Evolutionary conservation across 2,329 filamentous ascomycete species (phyloP).

Genomic region (Leptographium flavum): DNA sequence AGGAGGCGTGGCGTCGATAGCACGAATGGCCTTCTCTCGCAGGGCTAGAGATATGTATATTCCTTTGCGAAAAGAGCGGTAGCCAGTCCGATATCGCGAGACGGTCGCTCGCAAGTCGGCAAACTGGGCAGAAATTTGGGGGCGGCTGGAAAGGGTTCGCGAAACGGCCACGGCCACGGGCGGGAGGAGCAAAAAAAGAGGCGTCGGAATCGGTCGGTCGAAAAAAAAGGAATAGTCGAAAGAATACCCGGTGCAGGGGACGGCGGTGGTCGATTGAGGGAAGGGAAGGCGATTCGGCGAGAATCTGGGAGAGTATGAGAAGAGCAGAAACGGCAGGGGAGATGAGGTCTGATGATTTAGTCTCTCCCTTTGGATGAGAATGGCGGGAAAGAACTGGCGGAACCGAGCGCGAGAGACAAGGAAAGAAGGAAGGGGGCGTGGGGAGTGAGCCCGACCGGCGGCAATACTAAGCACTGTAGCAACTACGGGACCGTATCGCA

Average conservation of each 20-base stretch:
- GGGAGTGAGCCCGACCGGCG: neutral
- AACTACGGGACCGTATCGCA: too few species aligned
- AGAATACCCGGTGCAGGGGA: neutral
- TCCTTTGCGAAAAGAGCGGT: too few species aligned
- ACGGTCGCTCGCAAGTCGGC: neutral
- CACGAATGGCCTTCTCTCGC: too few species aligned
- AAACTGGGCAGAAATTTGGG: neutral
- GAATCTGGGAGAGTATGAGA: neutral
- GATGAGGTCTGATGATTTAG: constrained; percentile 10
- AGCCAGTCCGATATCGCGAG: neutral
- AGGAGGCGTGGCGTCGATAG: too few species aligned
- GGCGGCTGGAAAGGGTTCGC: neutral
- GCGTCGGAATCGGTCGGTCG: neutral
- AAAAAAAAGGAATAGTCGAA: neutral
- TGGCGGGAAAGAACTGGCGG: neutral
- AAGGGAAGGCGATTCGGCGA: neutral
- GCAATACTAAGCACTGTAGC: neutral
- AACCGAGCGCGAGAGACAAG: constrained; percentile 3
- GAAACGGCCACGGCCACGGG: neutral
- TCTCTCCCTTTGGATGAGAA: constrained; percentile 3
- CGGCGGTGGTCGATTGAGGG: constrained; percentile 3
- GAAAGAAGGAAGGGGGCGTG: constrained; percentile 1
- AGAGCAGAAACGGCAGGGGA: neutral
- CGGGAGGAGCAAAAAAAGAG: neutral
- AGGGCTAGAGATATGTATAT: too few species aligned